Base-by-base conservation (phyloP, 78 protist genomes). In the Speleostelium caveatum region DNA sequence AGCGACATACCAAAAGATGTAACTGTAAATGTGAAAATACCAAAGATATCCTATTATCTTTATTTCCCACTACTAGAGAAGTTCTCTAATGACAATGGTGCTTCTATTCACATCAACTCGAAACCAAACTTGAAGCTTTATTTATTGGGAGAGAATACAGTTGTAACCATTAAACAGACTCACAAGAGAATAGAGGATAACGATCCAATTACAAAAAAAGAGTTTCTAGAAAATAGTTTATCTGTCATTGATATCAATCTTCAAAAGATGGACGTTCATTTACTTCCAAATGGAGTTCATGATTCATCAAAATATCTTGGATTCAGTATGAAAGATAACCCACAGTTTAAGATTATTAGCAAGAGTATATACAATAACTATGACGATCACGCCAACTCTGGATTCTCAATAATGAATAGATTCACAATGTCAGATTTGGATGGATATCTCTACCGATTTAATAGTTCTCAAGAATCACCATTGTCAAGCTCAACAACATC, bases 61-160 rank as follows among this genome's bases (percentile, higher is more conserved):
- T 53, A 72, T 51, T 53, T 72, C 19, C 78, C 78, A 30, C 26
- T 72, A 32, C 39, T 72, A 53, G 26, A 28, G 21, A n/a, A n/a
- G n/a, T n/a, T n/a, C n/a, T n/a, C n/a, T n/a, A n/a, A n/a, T n/a
- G n/a, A n/a, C n/a, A n/a, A n/a, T n/a, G n/a, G n/a, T n/a, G n/a
- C n/a, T n/a, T n/a, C n/a, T n/a, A n/a, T n/a, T n/a, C n/a, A n/a
- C n/a, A n/a, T n/a, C n/a, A n/a, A n/a, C n/a, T n/a, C n/a, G n/a
- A 72, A 72, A 72, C 78, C 78, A 45, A 72, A 72, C 2, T 72
- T 72, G 33, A 36, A 33, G 53, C 33, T 72, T 22, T 63, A 72
- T 72, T 33, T 72, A 72, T 28, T 36, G 28, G 78, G 65, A 36
- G 49, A 72, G 22, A 55, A 51, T 41, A n/a, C n/a, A n/a, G n/a